Evolutionary conservation across 129 eudicot genomes (phyloP).

Genomic region (Arctium lappa): DNA sequence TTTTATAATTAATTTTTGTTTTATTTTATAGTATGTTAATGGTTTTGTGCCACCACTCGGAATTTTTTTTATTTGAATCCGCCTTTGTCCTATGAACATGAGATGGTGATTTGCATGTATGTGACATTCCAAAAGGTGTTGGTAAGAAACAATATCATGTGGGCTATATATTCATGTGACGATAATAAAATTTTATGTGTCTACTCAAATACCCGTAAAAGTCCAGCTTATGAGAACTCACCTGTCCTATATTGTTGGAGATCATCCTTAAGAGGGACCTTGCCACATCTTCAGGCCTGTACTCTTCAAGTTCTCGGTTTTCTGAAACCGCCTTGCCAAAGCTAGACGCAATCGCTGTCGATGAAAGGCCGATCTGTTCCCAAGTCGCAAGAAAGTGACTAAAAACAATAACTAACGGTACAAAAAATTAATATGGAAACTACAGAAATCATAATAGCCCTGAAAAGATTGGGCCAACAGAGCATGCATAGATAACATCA

Average conservation of each 20-base stretch:
- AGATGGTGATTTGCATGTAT: not conserved
- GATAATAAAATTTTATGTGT: not conserved
- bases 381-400: slow-evolving; percentile 15
- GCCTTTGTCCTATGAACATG: not conserved
- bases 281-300: slow-evolving; percentile 81
- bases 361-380: slow-evolving; percentile 79
- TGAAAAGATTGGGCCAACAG: not conserved
- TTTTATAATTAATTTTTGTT: too few relatives aligned
- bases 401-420: not conserved
- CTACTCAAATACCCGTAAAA: not conserved
- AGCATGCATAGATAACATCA: not conserved
- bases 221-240: slow-evolving; percentile 22
- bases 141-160: not conserved
- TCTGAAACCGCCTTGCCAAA: slow-evolving; percentile 88
- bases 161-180: not conserved
- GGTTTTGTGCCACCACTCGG: not conserved
- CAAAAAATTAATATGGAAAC: not conserved
- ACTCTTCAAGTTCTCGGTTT: slow-evolving; percentile 78
- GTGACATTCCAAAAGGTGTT: not conserved
- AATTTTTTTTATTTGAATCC: not conserved
- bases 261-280: slow-evolving; percentile 92
- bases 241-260: slow-evolving; percentile 95
- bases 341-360: slow-evolving; percentile 91
- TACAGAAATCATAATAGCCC: not conserved
- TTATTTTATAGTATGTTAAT: not conserved